These are phyloP conservation scores for Cenchrus fungigraminus DNA, from an alignment of 176 grass and related monocot species.

Conservation along the genomic window DNA sequence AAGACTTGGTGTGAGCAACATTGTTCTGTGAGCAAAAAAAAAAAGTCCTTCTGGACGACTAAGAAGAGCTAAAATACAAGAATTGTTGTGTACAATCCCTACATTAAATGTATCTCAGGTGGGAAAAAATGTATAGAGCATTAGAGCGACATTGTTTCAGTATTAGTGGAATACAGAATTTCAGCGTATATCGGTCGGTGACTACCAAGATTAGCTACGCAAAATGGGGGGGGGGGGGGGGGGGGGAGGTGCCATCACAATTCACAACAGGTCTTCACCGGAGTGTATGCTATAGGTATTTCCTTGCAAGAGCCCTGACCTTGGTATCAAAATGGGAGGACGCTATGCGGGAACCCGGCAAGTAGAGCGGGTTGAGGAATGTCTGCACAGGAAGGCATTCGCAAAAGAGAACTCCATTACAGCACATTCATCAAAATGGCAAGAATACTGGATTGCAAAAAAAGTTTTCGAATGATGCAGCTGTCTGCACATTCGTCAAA, in stretches of 20 bases:
- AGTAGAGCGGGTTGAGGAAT: slow-evolving; percentile 73
- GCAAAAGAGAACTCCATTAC: neutral
- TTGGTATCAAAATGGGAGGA: slow-evolving; percentile 82
- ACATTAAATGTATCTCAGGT: neutral
- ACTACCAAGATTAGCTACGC: neutral
- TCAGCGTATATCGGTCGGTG: neutral
- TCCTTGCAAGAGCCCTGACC: slow-evolving; percentile 82
- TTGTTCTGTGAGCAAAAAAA: neutral
- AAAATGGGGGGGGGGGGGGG: too few relatives aligned
- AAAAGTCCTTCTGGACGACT: neutral
- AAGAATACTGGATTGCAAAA: neutral
- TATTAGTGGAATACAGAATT: neutral
- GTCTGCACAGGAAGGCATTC: slow-evolving; percentile 42
- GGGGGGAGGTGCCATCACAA: neutral
- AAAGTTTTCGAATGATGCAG: slow-evolving; percentile 3
- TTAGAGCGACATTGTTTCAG: neutral
- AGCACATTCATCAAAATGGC: neutral
- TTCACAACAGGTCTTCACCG: neutral
- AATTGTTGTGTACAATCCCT: neutral
- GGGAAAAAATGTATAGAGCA: neutral
- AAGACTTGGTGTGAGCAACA: neutral
- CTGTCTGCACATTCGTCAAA: neutral
- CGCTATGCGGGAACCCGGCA: slow-evolving; percentile 76
- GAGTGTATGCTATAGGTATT: slow-evolving; percentile 55
- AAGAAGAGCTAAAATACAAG: neutral